These are phyloP conservation scores for Phylloporus scabripes DNA, from an alignment of 768 basidiomycete genomes.

Conservation along the genomic window DNA sequence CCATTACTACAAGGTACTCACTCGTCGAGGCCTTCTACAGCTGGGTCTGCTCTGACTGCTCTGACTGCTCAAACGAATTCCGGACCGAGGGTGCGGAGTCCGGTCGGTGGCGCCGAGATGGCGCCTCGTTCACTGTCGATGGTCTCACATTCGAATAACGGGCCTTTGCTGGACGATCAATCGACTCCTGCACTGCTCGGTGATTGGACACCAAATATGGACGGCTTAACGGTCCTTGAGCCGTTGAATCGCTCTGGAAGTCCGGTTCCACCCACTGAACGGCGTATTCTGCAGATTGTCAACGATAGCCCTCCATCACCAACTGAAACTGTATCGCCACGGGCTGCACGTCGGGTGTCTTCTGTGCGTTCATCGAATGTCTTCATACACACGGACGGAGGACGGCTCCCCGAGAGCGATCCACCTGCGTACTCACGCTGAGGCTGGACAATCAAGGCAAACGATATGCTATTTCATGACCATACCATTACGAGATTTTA, in stretches of 20 bases:
- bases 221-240: conserved; percentile 16
- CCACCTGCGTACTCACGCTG: conserved; percentile 26
- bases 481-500: conserved; percentile 9
- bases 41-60: conserved; percentile 35
- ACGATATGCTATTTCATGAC: conserved; percentile 11
- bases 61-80: conserved; percentile 13
- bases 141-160: conserved; percentile 12
- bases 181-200: conserved; percentile 1
- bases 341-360: neutral
- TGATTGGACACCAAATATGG: conserved; percentile 17
- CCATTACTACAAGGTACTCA: conserved; percentile 21
- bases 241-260: conserved; percentile 18
- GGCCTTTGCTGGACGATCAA: conserved; percentile 4
- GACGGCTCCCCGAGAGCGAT: conserved; percentile 8
- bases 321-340: conserved; percentile 4
- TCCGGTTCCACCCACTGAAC: conserved; percentile 17
- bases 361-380: conserved; percentile 8
- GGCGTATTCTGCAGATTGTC: conserved; percentile 24
- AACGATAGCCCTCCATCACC: conserved; percentile 24
- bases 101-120: conserved; percentile 1
- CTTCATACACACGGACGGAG: conserved; percentile 27
- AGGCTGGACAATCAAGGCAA: conserved; percentile 1
- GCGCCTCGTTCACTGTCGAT: conserved; percentile 21
- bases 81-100: conserved; percentile 6
- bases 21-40: conserved; percentile 40